These are phyloP conservation scores for Erucastrum elatum DNA, from an alignment of 345 rosid species.

Conservation along the genomic window DNA sequence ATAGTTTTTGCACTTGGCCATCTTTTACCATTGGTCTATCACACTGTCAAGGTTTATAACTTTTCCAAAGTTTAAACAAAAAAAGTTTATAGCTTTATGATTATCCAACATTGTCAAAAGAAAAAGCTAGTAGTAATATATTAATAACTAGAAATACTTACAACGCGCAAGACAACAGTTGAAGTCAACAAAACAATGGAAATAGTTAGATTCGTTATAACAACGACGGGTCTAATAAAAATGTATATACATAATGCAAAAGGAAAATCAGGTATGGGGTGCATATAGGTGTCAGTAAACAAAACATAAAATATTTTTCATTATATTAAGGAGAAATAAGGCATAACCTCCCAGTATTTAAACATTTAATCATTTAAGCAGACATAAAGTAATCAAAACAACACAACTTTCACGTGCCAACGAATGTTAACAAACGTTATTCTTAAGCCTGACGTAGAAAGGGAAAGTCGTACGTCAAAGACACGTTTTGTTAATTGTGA, in stretches of 20 bases:
- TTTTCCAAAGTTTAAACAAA: too few species aligned
- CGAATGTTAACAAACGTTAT: background rate
- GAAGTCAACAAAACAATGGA: constrained; percentile 11
- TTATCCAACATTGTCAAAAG: constrained; percentile 1
- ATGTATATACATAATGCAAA: background rate
- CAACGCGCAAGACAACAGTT: constrained; percentile 21
- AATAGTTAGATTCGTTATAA: constrained; percentile 12
- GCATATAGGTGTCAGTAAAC: background rate
- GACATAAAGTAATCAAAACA: background rate
- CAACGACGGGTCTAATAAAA: constrained; percentile 19
- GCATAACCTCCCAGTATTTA: background rate
- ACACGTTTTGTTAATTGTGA: constrained; percentile 24
- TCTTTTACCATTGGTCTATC: background rate
- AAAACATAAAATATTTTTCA: background rate
- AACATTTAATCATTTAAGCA: background rate
- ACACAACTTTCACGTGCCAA: constrained; percentile 32
- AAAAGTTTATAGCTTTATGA: background rate
- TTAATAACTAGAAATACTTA: background rate
- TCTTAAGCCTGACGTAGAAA: background rate
- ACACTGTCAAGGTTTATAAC: background rate
- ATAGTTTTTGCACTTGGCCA: background rate
- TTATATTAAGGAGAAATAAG: background rate
- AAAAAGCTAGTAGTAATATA: background rate
- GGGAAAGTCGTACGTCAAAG: constrained; percentile 13
- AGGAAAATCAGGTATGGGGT: background rate